phyloP scores from a whole-genome alignment of 2,329 filamentous ascomycete species.

The Penicillium sp. region DNA sequence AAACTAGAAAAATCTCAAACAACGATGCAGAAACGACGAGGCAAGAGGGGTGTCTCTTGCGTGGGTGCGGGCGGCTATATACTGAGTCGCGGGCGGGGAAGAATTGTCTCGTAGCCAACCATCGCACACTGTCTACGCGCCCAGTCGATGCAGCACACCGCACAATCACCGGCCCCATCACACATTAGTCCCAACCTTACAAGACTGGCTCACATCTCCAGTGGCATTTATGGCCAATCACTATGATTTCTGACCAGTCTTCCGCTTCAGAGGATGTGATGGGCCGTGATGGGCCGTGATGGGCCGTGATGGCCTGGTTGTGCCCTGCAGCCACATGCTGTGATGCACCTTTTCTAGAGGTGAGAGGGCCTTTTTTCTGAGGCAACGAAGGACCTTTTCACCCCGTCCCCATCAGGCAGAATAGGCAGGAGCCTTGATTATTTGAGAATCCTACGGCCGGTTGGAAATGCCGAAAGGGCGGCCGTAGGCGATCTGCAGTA shows the following conservation, averaged over 20 bases:
- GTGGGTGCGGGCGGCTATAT: conserved; percentile 39
- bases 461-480: not conserved
- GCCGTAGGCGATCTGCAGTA: not conserved
- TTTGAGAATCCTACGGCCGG: not conserved
- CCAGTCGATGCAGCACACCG: conserved; percentile 20
- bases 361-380: not conserved
- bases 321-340: conserved; percentile 14
- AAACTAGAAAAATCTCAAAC: conserved; percentile 37
- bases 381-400: not conserved
- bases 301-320: conserved; percentile 7
- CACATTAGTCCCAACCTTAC: conserved; percentile 19
- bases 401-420: not conserved
- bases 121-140: conserved; percentile 19
- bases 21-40: conserved; percentile 28
- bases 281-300: conserved; percentile 11
- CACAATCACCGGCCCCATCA: conserved; percentile 25
- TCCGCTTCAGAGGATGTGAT: conserved; percentile 7
- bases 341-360: not conserved
- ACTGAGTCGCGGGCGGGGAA: conserved; percentile 13
- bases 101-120: conserved; percentile 11
- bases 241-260: not conserved
- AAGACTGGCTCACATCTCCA: conserved; percentile 1
- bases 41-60: conserved; percentile 9
- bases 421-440: not conserved
- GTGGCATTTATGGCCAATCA: conserved; percentile 9